Evolutionary conservation across 2,329 filamentous ascomycete genomes (phyloP).

Genomic region (Ceratocystis smalleyi): DNA sequence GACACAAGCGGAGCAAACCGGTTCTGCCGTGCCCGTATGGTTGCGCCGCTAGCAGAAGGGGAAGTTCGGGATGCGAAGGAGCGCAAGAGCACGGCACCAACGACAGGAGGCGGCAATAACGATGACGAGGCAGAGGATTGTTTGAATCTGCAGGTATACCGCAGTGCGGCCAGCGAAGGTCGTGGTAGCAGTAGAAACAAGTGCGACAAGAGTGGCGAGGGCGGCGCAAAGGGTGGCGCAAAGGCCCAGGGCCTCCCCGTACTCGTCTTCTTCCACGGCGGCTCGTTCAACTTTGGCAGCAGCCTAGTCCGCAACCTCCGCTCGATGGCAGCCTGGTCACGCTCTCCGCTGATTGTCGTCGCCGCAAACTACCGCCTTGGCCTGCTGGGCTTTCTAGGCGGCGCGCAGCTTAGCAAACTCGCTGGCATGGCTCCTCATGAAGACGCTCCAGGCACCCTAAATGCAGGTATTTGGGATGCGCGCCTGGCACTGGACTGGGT

Average conservation of each 20-base stretch:
- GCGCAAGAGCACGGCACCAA: slow-evolving; percentile 18
- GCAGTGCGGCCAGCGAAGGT: slow-evolving; percentile 19
- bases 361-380: slow-evolving; percentile 50
- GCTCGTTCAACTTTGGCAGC: slow-evolving; percentile 42
- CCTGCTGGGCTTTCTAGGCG: slow-evolving; percentile 53
- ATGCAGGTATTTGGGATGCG: slow-evolving; percentile 51
- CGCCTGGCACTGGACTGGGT: slow-evolving; percentile 44
- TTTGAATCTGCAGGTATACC: slow-evolving; percentile 37
- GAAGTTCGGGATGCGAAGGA: not conserved
- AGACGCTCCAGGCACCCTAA: slow-evolving; percentile 34
- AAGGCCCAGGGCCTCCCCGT: slow-evolving; percentile 27
- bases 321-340: slow-evolving; percentile 43
- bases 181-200: slow-evolving; percentile 13
- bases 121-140: slow-evolving; percentile 32
- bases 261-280: slow-evolving; percentile 48
- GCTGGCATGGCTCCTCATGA: slow-evolving; percentile 25
- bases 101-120: slow-evolving; percentile 19
- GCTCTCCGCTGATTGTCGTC: slow-evolving; percentile 39
- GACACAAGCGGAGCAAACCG: slow-evolving; percentile 28
- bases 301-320: slow-evolving; percentile 43
- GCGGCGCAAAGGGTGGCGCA: slow-evolving; percentile 17
- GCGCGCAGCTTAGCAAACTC: slow-evolving; percentile 31
- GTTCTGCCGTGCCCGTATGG: slow-evolving; percentile 29
- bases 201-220: slow-evolving; percentile 13
- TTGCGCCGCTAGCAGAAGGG: not conserved